These are phyloP conservation scores for Xylaria multiplex DNA, from an alignment of 2,329 filamentous ascomycete genomes.

Conservation along the genomic window DNA sequence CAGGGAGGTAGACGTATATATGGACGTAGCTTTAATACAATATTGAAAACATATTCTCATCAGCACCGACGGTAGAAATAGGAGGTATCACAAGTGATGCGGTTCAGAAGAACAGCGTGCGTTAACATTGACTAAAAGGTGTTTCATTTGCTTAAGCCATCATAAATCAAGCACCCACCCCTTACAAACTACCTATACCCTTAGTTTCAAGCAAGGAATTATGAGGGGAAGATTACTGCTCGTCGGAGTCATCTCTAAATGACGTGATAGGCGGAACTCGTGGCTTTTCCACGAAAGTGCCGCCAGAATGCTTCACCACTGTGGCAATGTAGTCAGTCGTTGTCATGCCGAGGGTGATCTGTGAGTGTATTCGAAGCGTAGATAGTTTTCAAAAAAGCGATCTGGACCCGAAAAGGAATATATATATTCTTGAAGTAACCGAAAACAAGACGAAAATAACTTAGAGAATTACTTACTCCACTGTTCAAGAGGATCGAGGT, in stretches of 20 bases:
- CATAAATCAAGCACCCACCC: neutral
- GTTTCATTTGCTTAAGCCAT: neutral
- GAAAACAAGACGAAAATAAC: neutral
- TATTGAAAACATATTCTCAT: neutral
- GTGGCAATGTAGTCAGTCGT: neutral
- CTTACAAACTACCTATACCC: neutral
- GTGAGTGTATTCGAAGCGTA: neutral
- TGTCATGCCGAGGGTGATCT: too few relatives aligned
- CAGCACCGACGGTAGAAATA: neutral
- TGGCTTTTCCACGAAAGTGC: conserved; percentile 36
- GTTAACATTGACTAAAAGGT: neutral
- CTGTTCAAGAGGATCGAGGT: conserved; percentile 42
- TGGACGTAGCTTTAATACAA: neutral
- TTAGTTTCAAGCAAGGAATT: too few relatives aligned
- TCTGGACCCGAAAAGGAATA: neutral
- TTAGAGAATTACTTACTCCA: conserved; percentile 34
- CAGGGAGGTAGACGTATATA: too few relatives aligned
- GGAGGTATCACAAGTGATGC: neutral
- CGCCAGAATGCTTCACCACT: conserved; percentile 44
- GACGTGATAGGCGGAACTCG: neutral
- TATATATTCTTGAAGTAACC: neutral
- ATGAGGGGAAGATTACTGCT: neutral
- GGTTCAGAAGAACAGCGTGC: neutral
- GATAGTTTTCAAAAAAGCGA: too few relatives aligned
- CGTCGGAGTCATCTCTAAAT: neutral